Conservation (phyloP, 78 protist genomes). For the Dictyostelium firmibasis region DNA sequence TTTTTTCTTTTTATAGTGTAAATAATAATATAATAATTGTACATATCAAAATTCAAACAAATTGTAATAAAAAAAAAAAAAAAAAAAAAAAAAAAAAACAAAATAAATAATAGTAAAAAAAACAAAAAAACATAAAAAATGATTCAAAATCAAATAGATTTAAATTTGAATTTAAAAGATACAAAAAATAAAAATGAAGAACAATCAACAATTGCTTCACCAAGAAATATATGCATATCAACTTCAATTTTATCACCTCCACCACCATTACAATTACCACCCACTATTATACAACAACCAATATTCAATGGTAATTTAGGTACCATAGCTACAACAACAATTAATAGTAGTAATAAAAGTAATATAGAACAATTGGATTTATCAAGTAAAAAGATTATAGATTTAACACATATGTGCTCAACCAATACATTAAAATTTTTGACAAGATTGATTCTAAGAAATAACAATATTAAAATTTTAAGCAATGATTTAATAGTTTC, state of each 20-base stretch:
- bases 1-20: not conserved
- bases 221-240: not conserved
- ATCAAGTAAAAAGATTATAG: not conserved
- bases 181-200: not conserved
- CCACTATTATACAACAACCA: not conserved
- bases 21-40: not conserved
- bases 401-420: not conserved
- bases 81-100: not conserved
- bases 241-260: not conserved
- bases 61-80: not conserved
- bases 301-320: too few species aligned
- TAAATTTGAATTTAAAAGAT: not conserved
- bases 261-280: not conserved
- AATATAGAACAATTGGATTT: conserved; percentile 13
- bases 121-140: not conserved
- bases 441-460: not conserved
- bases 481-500: conserved; percentile 11
- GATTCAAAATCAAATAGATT: not conserved
- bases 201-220: not conserved
- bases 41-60: not conserved
- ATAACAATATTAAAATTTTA: not conserved
- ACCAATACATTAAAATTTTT: not conserved
- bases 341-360: not conserved
- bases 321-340: too few species aligned
- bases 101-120: not conserved